These are phyloP conservation scores for Phytophthora fragariaefolia DNA, from an alignment of 352 stramenopile genomes.

Conservation along the genomic window DNA sequence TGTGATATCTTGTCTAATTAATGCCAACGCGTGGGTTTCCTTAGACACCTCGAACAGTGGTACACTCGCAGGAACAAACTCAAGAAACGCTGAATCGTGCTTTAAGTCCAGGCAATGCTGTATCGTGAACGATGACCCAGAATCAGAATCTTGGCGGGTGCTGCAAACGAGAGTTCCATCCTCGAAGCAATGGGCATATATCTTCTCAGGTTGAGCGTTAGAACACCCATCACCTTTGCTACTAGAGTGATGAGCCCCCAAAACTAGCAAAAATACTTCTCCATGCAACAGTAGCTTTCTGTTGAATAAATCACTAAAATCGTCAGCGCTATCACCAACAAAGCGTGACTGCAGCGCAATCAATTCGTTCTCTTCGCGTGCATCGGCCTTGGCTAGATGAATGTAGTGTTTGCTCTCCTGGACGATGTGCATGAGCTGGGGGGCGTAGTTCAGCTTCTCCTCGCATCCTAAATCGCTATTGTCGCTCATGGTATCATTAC, in stretches of 20 bases:
- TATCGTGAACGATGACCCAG: constrained; percentile 26
- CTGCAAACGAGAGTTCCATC: constrained; percentile 45
- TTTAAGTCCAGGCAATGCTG: constrained; percentile 39
- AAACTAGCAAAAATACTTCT: constrained; percentile 30
- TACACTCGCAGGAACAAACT: constrained; percentile 41
- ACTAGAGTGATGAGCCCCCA: constrained; percentile 1
- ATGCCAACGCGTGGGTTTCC: constrained; percentile 26
- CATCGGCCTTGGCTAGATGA: constrained; percentile 32
- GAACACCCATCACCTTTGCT: neutral
- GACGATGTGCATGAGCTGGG: constrained; percentile 35
- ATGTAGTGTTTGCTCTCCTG: constrained; percentile 45
- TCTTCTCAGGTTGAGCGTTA: constrained; percentile 9
- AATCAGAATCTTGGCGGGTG: constrained; percentile 12
- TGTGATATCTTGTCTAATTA: constrained; percentile 34
- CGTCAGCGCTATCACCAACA: constrained; percentile 24
- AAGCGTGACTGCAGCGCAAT: constrained; percentile 45
- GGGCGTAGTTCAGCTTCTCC: constrained; percentile 26
- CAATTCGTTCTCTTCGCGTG: constrained; percentile 36
- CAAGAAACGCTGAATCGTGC: constrained; percentile 48
- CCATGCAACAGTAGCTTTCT: constrained; percentile 45
- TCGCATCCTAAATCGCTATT: constrained; percentile 9
- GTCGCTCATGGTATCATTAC: constrained; percentile 6
- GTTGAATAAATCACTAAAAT: constrained; percentile 32
- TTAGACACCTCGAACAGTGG: constrained; percentile 9
- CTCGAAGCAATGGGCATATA: constrained; percentile 46